Evolutionary conservation across 169 alveolate genomes (phyloP).

Genomic region (Eimeria necatrix): DNA sequence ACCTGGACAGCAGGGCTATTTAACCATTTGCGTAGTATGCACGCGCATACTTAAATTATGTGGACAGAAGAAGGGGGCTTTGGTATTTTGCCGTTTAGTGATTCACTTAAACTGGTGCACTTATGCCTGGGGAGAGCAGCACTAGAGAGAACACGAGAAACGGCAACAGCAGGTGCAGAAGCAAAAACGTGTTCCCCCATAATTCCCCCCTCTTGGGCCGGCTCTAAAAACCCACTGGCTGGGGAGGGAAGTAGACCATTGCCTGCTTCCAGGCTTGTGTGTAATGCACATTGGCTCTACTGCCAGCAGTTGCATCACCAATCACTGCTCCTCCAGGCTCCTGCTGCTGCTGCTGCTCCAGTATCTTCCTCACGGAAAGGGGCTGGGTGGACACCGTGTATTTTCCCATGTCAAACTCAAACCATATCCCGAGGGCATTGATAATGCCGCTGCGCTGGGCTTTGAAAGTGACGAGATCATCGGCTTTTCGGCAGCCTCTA

Average conservation of each 20-base stretch:
- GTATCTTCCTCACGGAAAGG: background rate
- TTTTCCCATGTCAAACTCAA: constrained; percentile 19
- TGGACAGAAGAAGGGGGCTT: background rate
- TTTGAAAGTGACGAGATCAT: background rate
- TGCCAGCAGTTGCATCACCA: background rate
- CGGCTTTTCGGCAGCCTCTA: background rate
- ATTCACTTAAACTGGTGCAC: background rate
- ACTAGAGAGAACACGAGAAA: background rate
- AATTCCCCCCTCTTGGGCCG: background rate
- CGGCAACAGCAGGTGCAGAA: background rate
- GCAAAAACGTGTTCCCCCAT: background rate
- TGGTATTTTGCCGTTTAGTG: background rate
- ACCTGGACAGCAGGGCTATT: too few species aligned
- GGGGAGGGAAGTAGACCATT: background rate
- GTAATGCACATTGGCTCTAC: background rate
- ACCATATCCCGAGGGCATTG: constrained; percentile 24
- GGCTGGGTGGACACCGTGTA: constrained; percentile 47
- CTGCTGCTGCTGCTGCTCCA: constrained; percentile 25
- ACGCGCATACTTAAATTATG: too few species aligned
- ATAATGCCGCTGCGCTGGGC: constrained; percentile 32
- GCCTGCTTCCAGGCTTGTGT: constrained; percentile 50
- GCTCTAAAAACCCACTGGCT: background rate
- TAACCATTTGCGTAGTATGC: too few species aligned
- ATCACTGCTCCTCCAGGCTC: background rate
- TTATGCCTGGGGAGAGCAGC: background rate